Percentiles rank a stretch among this genome's conserved stretches.
phyloP scores from a whole-genome alignment of 331 rosid genomes.

The Pyracantha coccinea region DNA sequence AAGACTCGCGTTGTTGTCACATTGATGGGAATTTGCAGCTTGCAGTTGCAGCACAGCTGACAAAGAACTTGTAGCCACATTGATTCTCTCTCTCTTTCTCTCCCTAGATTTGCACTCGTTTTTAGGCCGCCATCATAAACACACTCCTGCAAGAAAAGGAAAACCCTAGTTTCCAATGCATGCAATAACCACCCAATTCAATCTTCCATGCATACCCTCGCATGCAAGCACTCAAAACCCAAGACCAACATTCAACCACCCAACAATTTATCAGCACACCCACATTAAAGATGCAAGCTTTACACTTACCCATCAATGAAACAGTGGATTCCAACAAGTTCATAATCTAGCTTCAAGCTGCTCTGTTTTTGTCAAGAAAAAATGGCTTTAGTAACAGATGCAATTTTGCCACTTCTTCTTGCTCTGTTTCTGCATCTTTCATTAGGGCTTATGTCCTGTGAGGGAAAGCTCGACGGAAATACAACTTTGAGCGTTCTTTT shows the following conservation, averaged over 20 bases:
- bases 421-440: constrained; percentile 19
- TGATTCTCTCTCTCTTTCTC: constrained; percentile 5
- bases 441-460: constrained; percentile 17
- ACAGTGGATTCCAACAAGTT: not conserved
- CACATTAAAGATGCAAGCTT: not conserved
- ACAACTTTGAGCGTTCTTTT: constrained; percentile 50
- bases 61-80: constrained; percentile 15
- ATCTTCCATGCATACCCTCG: constrained; percentile 12
- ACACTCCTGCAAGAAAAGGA: not conserved
- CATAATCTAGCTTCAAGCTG: not conserved
- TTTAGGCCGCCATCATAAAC: not conserved
- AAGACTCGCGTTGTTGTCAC: not conserved
- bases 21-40: constrained; percentile 16
- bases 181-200: constrained; percentile 16
- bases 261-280: not conserved
- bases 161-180: constrained; percentile 18
- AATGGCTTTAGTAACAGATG: constrained; percentile 4
- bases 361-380: not conserved
- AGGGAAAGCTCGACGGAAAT: constrained; percentile 19
- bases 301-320: not conserved
- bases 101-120: not conserved
- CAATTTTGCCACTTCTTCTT: constrained; percentile 5
- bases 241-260: constrained; percentile 14
- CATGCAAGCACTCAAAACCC: constrained; percentile 15
- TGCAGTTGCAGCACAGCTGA: constrained; percentile 14